These are phyloP conservation scores for Leccinum sublutescens DNA, from an alignment of 768 basidiomycete genomes.

Conservation along the genomic window DNA sequence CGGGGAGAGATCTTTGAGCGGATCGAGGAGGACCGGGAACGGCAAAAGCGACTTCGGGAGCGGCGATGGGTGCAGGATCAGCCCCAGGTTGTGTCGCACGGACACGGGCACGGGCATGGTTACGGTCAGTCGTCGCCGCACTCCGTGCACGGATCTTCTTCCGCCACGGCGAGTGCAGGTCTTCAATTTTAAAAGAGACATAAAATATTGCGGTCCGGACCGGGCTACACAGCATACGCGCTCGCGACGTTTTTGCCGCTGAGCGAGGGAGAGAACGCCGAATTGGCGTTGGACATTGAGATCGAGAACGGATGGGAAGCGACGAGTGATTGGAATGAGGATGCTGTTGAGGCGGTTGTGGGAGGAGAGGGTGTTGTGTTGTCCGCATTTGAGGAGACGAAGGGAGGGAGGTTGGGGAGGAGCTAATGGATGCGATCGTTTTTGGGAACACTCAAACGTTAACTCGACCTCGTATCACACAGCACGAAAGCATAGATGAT, in stretches of 20 bases:
- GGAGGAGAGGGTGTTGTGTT: too few species aligned
- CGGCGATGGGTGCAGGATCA: conserved; percentile 88
- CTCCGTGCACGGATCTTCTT: not conserved
- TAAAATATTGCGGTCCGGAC: not conserved
- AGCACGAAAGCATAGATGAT: too few species aligned
- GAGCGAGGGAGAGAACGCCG: conserved; percentile 43
- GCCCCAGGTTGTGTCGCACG: conserved; percentile 37
- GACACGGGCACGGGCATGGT: not conserved
- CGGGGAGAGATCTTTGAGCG: too few species aligned
- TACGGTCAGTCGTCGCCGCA: not conserved
- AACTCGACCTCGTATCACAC: too few species aligned
- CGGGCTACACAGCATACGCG: conserved; percentile 10
- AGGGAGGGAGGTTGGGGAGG: conserved; percentile 24
- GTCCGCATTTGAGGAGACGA: too few species aligned
- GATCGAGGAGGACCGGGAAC: conserved; percentile 90
- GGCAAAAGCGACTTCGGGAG: conserved; percentile 89
- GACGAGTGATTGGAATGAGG: conserved; percentile 90
- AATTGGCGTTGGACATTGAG: conserved; percentile 72
- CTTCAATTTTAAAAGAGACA: too few species aligned
- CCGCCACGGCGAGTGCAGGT: not conserved
- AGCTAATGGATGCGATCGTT: too few species aligned
- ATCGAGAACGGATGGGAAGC: conserved; percentile 88
- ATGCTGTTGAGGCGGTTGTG: conserved; percentile 57
- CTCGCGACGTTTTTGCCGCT: conserved; percentile 28
- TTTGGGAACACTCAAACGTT: too few species aligned